phyloP scores from a whole-genome alignment of 148 eudicot genomes.

The Pouteria glomerata region DNA sequence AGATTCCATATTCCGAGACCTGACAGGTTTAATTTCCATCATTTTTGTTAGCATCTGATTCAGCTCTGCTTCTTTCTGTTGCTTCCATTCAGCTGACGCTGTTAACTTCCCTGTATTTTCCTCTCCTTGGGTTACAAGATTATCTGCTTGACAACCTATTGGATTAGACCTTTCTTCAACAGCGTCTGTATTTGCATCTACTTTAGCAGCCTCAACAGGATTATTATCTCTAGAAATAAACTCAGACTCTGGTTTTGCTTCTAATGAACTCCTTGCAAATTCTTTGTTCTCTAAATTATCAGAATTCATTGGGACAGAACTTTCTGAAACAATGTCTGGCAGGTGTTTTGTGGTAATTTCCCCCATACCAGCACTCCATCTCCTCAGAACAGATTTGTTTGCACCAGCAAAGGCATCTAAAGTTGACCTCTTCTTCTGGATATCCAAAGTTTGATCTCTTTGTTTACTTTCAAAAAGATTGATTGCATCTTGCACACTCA shows the following conservation, averaged over 20 bases:
- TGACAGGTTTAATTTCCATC: slow-evolving; percentile 53
- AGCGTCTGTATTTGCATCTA: slow-evolving; percentile 25
- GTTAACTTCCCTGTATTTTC: slow-evolving; percentile 46
- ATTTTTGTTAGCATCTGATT: slow-evolving; percentile 77
- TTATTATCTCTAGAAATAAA: slow-evolving; percentile 16
- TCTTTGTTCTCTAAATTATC: slow-evolving; percentile 30
- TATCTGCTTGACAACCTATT: slow-evolving; percentile 22
- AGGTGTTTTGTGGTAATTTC: slow-evolving; percentile 37
- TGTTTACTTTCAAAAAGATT: slow-evolving; percentile 90
- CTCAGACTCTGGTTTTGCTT: slow-evolving; percentile 22
- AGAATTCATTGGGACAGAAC: slow-evolving; percentile 24
- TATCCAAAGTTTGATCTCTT: slow-evolving; percentile 50
- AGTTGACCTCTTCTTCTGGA: slow-evolving; percentile 38
- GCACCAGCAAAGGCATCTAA: slow-evolving; percentile 42
- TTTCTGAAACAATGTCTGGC: slow-evolving; percentile 30
- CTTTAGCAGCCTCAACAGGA: slow-evolving; percentile 28
- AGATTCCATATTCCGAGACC: slow-evolving; percentile 31
- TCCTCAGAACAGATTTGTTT: slow-evolving; percentile 69
- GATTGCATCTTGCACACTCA: slow-evolving; percentile 95
- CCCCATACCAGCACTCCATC: slow-evolving; percentile 89
- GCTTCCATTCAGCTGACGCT: slow-evolving; percentile 81
- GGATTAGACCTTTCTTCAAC: slow-evolving; percentile 23
- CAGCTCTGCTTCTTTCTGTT: slow-evolving; percentile 78
- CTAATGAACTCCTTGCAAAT: slow-evolving; percentile 10
- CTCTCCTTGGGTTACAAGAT: slow-evolving; percentile 30